Conservation (phyloP, 495 filamentous ascomycete genomes). For the Tuber borchii region DNA sequence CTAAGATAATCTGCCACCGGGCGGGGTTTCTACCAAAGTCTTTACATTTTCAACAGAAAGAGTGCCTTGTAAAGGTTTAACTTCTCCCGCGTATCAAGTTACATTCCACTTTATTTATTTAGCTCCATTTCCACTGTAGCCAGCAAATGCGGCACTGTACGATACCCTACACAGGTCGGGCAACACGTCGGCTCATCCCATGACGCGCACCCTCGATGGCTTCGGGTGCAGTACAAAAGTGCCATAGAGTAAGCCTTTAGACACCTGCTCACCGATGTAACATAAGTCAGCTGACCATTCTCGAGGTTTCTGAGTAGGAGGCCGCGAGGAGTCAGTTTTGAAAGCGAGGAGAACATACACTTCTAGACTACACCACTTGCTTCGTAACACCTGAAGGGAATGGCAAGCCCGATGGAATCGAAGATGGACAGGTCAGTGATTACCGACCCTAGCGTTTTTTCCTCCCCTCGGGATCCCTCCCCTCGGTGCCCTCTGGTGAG, state of each 20-base stretch:
- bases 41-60: neutral
- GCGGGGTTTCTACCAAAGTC: neutral
- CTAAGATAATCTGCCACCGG: neutral
- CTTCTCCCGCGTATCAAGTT: neutral
- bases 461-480: too few species aligned
- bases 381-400: too few species aligned
- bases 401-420: too few species aligned
- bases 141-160: neutral
- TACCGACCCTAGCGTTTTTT: too few species aligned
- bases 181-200: neutral
- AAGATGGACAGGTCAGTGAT: too few species aligned
- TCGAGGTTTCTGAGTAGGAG: neutral
- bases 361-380: neutral
- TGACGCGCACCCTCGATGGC: neutral
- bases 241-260: neutral
- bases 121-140: neutral
- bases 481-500: too few species aligned
- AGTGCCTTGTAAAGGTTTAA: neutral
- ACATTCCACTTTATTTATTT: neutral
- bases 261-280: neutral
- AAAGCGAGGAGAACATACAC: neutral
- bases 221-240: neutral
- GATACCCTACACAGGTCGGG: neutral
- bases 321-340: neutral
- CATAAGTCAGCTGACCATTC: neutral